Percentiles rank a stretch among this genome's conserved stretches.
phyloP scores from a whole-genome alignment of 805 yeast genomes.

The Saturnispora bothae region DNA sequence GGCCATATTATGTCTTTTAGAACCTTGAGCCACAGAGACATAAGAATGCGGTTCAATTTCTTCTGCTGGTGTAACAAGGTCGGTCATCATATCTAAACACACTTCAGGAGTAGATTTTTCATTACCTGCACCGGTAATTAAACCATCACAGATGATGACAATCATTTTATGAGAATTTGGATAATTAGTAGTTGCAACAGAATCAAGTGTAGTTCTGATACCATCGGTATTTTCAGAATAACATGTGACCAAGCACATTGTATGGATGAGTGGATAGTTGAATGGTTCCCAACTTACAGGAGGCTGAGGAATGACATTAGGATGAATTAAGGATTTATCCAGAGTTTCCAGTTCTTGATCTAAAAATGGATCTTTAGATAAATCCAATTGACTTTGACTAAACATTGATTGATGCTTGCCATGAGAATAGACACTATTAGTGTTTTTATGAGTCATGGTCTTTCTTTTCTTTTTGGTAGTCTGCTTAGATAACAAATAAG shows the following conservation, averaged over 20 bases:
- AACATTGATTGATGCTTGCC: constrained; percentile 6
- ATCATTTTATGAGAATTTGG: constrained; percentile 91
- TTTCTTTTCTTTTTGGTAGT: constrained; percentile 2
- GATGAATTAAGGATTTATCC: constrained; percentile 51
- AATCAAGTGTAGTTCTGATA: constrained; percentile 79
- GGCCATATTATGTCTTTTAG: constrained; percentile 96
- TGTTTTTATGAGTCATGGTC: neutral
- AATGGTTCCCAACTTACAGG: constrained; percentile 83
- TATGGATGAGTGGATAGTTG: constrained; percentile 67
- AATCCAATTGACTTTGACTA: constrained; percentile 9
- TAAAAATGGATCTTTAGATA: constrained; percentile 19
- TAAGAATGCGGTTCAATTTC: constrained; percentile 77
- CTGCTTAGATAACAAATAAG: constrained; percentile 22
- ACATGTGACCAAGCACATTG: constrained; percentile 76
- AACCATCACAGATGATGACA: constrained; percentile 83
- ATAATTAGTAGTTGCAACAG: constrained; percentile 88
- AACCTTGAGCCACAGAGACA: constrained; percentile 91
- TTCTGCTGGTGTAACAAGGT: constrained; percentile 58
- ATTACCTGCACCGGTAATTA: constrained; percentile 91
- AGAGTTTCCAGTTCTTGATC: constrained; percentile 34
- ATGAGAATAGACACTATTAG: neutral
- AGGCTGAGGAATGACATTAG: constrained; percentile 84
- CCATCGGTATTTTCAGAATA: constrained; percentile 90
- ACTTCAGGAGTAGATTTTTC: constrained; percentile 83
- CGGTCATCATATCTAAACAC: constrained; percentile 77